Evolutionary conservation across 768 basidiomycete species (phyloP).

Genomic region (Phanerochaete sordida): DNA sequence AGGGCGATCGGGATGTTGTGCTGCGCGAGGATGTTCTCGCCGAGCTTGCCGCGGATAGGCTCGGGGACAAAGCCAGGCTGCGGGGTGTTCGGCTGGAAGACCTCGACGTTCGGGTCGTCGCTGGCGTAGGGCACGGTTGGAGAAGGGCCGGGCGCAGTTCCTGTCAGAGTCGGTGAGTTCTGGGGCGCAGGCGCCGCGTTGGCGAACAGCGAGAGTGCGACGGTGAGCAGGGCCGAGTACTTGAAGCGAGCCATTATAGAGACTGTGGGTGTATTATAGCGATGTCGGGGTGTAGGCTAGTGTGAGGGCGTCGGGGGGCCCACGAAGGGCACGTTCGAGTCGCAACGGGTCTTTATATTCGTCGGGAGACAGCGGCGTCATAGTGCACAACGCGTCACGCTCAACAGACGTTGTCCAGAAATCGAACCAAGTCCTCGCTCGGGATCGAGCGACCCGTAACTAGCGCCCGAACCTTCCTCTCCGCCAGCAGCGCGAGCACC

Average conservation of each 20-base stretch:
- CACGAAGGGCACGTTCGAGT: not conserved
- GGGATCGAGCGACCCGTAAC: not conserved
- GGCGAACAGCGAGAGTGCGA: conserved; percentile 15
- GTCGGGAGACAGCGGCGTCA: not conserved
- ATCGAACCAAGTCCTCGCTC: not conserved
- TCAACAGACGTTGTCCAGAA: not conserved
- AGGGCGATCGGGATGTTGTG: conserved; percentile 23
- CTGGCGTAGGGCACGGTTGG: conserved; percentile 5
- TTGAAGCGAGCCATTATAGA: conserved; percentile 10
- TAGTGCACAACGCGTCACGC: not conserved
- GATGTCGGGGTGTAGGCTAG: not conserved
- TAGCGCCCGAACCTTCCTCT: not conserved
- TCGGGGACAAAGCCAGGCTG: conserved; percentile 15
- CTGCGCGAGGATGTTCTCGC: conserved; percentile 38
- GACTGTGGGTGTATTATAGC: not conserved
- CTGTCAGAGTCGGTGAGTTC: not conserved
- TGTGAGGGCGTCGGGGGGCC: not conserved
- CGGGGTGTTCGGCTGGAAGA: not conserved
- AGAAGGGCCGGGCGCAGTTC: not conserved
- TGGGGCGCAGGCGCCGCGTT: conserved; percentile 18
- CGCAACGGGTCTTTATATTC: not conserved
- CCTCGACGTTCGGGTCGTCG: conserved; percentile 1
- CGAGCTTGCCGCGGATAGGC: conserved; percentile 37
- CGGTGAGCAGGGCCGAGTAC: conserved; percentile 18
- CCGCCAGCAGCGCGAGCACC: too few species aligned